Base-by-base conservation (phyloP, 176 grass and related monocot genomes). In the Musa schizocarpa region DNA sequence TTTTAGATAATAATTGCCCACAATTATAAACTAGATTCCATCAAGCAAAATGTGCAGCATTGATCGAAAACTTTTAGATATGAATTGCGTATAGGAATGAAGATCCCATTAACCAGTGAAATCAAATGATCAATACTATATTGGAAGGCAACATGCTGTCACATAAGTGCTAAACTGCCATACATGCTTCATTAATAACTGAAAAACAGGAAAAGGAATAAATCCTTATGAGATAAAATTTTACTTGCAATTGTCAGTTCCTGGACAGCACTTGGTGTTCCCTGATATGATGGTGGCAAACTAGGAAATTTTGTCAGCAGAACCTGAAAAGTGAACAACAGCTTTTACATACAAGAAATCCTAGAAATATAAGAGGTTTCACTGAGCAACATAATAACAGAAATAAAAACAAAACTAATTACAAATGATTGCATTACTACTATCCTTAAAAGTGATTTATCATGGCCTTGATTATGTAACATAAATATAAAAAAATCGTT, bases 191-290 rank as follows among this genome's bases (percentile, higher is more conserved):
- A 3, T 20, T 70, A 21, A 70, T 8, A 70, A 11, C 34, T 43
- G 34, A n/a, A 51, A 2, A 49, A 34, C 10, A 14, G 6, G 11
- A 29, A 34, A 34, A 68, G 34, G 34, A 3, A 68, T 34, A 34
- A 14, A 34, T 29, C 63, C 25, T 12, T 17, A 24, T 65, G 56
- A 52, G 26, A 59, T 78, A 53, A 53, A 11, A 1, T 49, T 48
- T 77, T 94, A 94, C 95, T 94, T 76, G 91, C 95, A 74, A 92
- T 63, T 74, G 80, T 87, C 53, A 99, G 87, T 74, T 99, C 95
- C 76, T 89, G 88, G 13, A 83, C 82, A 25, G 90, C 86, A 63
- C 86, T 94, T 3, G 95, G 88, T 24, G 95, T 94, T 72, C 79
- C 80, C 71, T 94, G 84, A 80, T 92, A 94, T 22, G 74, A 79